A percentile compares a stretch with the other conserved stretches of the same genome.
phyloP scores from a whole-genome alignment of 2,329 filamentous ascomycete species.

The Apiospora arundinis region DNA sequence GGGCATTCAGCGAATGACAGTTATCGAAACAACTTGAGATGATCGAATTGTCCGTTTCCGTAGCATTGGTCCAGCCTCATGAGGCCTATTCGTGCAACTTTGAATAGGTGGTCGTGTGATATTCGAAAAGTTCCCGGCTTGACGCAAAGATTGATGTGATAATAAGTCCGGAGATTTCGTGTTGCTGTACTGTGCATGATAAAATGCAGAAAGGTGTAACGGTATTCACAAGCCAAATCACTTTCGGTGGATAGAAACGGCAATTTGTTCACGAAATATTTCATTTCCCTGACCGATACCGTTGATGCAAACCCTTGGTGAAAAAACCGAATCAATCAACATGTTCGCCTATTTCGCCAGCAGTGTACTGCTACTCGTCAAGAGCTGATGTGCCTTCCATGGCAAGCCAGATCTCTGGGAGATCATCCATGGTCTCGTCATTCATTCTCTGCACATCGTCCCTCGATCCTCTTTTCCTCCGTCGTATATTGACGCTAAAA shows the following conservation, averaged over 20 bases:
- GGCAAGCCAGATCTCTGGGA: conserved; percentile 2
- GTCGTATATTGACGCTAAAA: background rate
- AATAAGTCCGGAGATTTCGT: no score
- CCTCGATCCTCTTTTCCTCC: background rate
- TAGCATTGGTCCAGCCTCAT: background rate
- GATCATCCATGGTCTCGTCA: conserved; percentile 12
- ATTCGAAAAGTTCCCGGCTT: background rate
- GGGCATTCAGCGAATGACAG: no score
- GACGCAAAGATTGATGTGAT: background rate
- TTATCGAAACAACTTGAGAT: no score
- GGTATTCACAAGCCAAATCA: background rate
- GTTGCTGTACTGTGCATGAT: background rate
- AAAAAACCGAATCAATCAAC: conserved; percentile 38
- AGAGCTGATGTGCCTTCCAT: conserved; percentile 11
- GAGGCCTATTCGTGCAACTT: background rate
- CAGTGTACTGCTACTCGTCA: conserved; percentile 24
- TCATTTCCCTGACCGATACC: conserved; percentile 54
- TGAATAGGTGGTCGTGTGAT: background rate
- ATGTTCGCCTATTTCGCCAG: conserved; percentile 28
- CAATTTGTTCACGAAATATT: conserved; percentile 37
- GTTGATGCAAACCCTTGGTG: conserved; percentile 41
- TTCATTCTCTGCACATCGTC: conserved; percentile 6
- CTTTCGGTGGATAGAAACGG: background rate
- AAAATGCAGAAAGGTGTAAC: no score
- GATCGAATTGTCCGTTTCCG: no score